phyloP scores from a whole-genome alignment of 2,329 filamentous ascomycete genomes.

The Eurotiales sp. region DNA sequence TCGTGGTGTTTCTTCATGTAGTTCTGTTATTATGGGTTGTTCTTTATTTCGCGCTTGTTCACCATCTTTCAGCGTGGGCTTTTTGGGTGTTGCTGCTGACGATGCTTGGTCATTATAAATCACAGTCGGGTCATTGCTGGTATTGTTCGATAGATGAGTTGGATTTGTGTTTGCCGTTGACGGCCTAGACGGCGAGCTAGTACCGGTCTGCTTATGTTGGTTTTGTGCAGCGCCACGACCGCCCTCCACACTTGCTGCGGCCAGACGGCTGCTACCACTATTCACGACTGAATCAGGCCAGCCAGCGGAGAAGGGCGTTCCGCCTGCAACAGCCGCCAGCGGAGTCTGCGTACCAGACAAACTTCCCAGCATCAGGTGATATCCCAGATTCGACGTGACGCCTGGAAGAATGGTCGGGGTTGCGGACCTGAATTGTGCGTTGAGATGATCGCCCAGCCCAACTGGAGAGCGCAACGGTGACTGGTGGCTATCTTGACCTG shows the following conservation, averaged over 20 bases:
- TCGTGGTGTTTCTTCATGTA: conserved; percentile 37
- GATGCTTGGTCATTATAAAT: conserved; percentile 19
- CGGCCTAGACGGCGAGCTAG: conserved; percentile 37
- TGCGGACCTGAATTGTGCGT: conserved; percentile 40
- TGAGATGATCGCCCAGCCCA: conserved; percentile 36
- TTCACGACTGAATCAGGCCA: conserved; percentile 27
- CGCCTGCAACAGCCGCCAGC: conserved; percentile 44
- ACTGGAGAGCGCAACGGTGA: conserved; percentile 34
- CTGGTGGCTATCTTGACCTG: conserved; percentile 27
- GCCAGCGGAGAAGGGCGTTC: conserved; percentile 36
- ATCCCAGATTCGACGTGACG: conserved; percentile 48
- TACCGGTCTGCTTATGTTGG: conserved; percentile 27
- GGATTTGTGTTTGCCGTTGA: conserved; percentile 40
- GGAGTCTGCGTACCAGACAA: conserved; percentile 48
- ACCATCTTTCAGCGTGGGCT: conserved; percentile 16
- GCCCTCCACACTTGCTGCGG: neutral
- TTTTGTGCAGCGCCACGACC: neutral
- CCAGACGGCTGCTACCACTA: neutral
- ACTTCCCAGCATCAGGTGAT: conserved; percentile 46
- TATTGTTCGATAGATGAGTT: conserved; percentile 22
- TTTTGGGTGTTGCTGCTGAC: conserved; percentile 16
- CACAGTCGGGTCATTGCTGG: conserved; percentile 22
- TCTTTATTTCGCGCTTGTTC: conserved; percentile 14
- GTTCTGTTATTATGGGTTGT: conserved; percentile 15
- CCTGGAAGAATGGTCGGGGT: conserved; percentile 45